phyloP scores from a whole-genome alignment of 2,329 filamentous ascomycete species.

The Cladophialophora immunda region DNA sequence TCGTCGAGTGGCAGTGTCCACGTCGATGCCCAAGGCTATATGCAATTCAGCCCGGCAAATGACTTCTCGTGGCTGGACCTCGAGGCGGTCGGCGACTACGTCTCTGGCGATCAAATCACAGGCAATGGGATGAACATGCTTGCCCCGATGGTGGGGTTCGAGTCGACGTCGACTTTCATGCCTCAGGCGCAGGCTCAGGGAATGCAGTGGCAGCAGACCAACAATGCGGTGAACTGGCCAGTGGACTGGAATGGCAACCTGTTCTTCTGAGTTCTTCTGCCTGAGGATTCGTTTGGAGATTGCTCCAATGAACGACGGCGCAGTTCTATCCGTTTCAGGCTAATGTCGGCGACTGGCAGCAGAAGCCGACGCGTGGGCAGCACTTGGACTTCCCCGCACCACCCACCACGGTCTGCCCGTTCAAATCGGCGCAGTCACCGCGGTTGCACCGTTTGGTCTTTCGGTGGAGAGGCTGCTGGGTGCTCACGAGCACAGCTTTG shows the following conservation, averaged over 20 bases:
- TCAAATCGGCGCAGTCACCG: conserved; percentile 24
- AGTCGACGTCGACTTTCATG: conserved; percentile 31
- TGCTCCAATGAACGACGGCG: neutral
- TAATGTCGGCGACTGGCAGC: conserved; percentile 24
- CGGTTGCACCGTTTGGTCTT: conserved; percentile 5
- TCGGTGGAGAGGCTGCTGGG: neutral
- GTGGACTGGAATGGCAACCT: conserved; percentile 48
- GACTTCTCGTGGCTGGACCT: conserved; percentile 71
- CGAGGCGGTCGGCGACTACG: conserved; percentile 67
- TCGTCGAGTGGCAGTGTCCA: conserved; percentile 40
- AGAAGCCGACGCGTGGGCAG: conserved; percentile 25
- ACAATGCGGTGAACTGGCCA: conserved; percentile 45
- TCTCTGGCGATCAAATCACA: conserved; percentile 52
- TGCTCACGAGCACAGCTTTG: neutral
- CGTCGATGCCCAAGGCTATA: conserved; percentile 43
- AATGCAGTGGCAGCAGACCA: conserved; percentile 48
- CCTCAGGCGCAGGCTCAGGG: conserved; percentile 29
- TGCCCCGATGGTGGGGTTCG: conserved; percentile 34
- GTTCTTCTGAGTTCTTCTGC: conserved; percentile 40
- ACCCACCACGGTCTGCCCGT: neutral
- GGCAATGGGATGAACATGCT: conserved; percentile 32
- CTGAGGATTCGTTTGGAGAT: conserved; percentile 2
- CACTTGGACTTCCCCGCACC: conserved; percentile 26
- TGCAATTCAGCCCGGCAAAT: conserved; percentile 58
- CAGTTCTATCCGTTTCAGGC: conserved; percentile 25